These are phyloP conservation scores for Berkeleyomyces basicola DNA, from an alignment of 2,329 filamentous ascomycete species.

Conservation along the genomic window DNA sequence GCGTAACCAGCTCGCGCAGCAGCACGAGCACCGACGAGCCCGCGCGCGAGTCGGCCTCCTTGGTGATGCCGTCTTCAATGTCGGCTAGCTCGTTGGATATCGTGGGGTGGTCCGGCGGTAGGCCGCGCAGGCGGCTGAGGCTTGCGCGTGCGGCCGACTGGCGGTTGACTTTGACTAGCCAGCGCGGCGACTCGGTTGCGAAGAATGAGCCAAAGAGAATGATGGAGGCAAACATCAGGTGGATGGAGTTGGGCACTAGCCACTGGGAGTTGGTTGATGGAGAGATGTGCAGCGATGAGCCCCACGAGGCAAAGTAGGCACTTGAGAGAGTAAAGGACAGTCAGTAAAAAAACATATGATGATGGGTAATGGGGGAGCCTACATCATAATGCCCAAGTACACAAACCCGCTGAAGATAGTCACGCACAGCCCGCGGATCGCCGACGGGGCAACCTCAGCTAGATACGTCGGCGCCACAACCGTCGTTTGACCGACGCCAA, in stretches of 20 bases:
- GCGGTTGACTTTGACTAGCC: slow-evolving; percentile 47
- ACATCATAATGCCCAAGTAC: slow-evolving; percentile 58
- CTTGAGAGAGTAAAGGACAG: neutral
- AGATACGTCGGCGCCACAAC: slow-evolving; percentile 57
- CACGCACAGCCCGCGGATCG: slow-evolving; percentile 56
- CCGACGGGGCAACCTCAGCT: slow-evolving; percentile 52
- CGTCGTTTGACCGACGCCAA: slow-evolving; percentile 50
- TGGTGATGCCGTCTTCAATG: slow-evolving; percentile 49
- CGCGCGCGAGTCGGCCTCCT: slow-evolving; percentile 54
- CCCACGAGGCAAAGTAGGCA: slow-evolving; percentile 61
- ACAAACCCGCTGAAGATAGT: slow-evolving; percentile 39
- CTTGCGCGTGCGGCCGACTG: slow-evolving; percentile 39
- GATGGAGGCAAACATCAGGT: slow-evolving; percentile 60
- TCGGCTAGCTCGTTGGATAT: slow-evolving; percentile 27
- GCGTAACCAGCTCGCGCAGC: slow-evolving; percentile 50
- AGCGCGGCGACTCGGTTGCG: slow-evolving; percentile 54
- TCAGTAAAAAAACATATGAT: neutral
- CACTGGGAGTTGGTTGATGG: slow-evolving; percentile 32
- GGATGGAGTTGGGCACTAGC: slow-evolving; percentile 56
- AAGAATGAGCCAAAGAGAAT: slow-evolving; percentile 55
- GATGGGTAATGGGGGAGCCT: neutral
- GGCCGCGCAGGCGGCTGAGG: slow-evolving; percentile 43
- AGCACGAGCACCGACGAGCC: slow-evolving; percentile 48
- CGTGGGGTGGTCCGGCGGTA: slow-evolving; percentile 45
- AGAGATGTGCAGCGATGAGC: slow-evolving; percentile 33